Base-by-base conservation (phyloP, 2,329 filamentous ascomycete genomes). In the Sclerotiophoma versabilis region DNA sequence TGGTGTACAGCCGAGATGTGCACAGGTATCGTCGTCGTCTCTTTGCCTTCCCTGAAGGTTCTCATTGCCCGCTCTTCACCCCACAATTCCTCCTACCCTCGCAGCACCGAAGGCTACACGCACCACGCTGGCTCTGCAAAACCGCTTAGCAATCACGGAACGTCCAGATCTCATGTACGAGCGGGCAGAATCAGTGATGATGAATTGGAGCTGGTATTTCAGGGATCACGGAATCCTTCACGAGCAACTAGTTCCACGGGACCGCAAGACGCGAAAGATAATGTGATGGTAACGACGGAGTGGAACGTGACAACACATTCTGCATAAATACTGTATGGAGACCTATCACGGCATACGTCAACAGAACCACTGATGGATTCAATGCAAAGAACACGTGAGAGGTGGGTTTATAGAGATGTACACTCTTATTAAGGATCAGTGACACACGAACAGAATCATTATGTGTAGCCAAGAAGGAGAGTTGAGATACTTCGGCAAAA, bases 1-100 rank as follows among this genome's bases (percentile, higher is more conserved):
- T 65, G 62, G 62, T 65, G 60, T 23, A 65, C 63, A 17, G 63
- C 63, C 20, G 63, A 67, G 38, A 62, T 66, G 57, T 60, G 62
- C 37, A 66, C 62, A 34, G 59, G 62, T 37, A 33, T 55, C 27
- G 58, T 58, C 19, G 63, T 67, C 29, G 64, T 60, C 25, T 67
- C 61, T 3, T 57, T 67, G 5, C 64, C 63, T 6, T 51, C 53
- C 2, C 46, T 67, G 7, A 67, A 67, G 34, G 19, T 44, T 30
- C 55, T 67, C 22, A 49, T 67, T 38, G 23, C 59, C 8, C 58
- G 54, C 25, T 20, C 58, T 7, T 45, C 42, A 4, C 43, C 53
- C 3, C 39, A 43, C 17, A 49, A 53, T 20, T 47, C 56, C 2
- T 49, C 54, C 2, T 54, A 53, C 27, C 39, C 30, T 11, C 62